Base-by-base conservation (phyloP, 2,329 filamentous ascomycete genomes). In the Fusarium guadeloupense region DNA sequence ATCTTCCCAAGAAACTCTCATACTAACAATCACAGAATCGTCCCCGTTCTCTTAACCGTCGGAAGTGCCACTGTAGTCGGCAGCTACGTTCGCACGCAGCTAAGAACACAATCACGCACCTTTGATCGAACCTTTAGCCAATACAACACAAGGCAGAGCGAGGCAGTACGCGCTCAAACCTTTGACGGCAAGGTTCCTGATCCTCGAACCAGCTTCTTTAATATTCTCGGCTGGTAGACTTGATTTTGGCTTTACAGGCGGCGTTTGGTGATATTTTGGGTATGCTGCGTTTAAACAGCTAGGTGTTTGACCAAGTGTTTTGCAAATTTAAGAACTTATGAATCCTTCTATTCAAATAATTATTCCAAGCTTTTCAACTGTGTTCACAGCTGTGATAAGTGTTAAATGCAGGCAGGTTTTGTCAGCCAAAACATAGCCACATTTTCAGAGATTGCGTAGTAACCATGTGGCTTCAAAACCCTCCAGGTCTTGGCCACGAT, bases 61-160 rank as follows among this genome's bases (percentile, higher is more conserved):
- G 67, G 64, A 48, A 69, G 67, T 30, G 67, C 57, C 30, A 53
- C 65, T 25, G 35, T 56, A 19, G 54, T 63, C 5, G 50, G 39
- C 1, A 39, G 52, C 10, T 64, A 52, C 44, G 40, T 69, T 23
- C 58, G 46, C 8, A 46, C 53, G n/a, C 60, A 65, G 16, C 59
- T 69, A 26, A 46, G 37, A 38, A 47, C 48, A 30, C 54, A 58
- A n/a, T 57, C 66, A 21, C 28, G 58, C 19, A 56, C 49, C 2
- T 68, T 69, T 37, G 67, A 69, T 31, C 57, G 65, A 41, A 63
- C 55, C 13, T 69, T 69, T n/a, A 53, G 45, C 26, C 54, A 64
- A 26, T 69, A 69, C 43, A 69, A 67, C 17, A 69, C 35, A 26
- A 25, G 35, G 13, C 35, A 63, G 37, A 69, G 67, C 19, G 67